phyloP scores from a whole-genome alignment of 192 early-diverging fungal genomes.

The Coemansia sp. region DNA sequence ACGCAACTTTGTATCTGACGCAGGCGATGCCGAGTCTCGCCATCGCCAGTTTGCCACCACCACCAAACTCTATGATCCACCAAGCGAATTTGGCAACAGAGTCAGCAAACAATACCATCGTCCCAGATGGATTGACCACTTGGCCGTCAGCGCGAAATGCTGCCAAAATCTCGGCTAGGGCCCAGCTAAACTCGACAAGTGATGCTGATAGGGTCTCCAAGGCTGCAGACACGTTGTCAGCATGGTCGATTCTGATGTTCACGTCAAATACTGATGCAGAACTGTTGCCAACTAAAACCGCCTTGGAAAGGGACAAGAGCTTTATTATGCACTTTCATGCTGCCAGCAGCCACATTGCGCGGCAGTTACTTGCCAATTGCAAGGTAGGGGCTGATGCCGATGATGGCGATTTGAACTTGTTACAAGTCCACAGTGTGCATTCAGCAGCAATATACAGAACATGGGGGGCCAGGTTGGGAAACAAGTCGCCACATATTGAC shows the following conservation, averaged over 20 bases:
- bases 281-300: slow-evolving; percentile 11
- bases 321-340: slow-evolving; percentile 34
- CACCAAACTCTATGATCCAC: slow-evolving; percentile 33
- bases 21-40: slow-evolving; percentile 13
- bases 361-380: background rate
- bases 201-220: slow-evolving; percentile 33
- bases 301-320: slow-evolving; percentile 23
- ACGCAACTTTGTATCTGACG: slow-evolving; percentile 29
- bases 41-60: background rate
- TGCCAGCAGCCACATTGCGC: slow-evolving; percentile 40
- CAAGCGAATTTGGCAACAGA: slow-evolving; percentile 30
- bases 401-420: slow-evolving; percentile 12
- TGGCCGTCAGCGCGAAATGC: slow-evolving; percentile 27
- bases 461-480: slow-evolving; percentile 21
- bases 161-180: slow-evolving; percentile 32
- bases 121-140: slow-evolving; percentile 22
- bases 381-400: too few relatives aligned
- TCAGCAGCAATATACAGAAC: slow-evolving; percentile 45
- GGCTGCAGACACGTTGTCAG: slow-evolving; percentile 3
- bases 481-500: slow-evolving; percentile 27
- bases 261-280: slow-evolving; percentile 4
- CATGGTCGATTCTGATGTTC: slow-evolving; percentile 10
- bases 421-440: slow-evolving; percentile 26
- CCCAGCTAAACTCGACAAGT: slow-evolving; percentile 47
- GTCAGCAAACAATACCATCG: slow-evolving; percentile 8